phyloP scores from a whole-genome alignment of 768 basidiomycete genomes.

The Tephrocybe sp. region DNA sequence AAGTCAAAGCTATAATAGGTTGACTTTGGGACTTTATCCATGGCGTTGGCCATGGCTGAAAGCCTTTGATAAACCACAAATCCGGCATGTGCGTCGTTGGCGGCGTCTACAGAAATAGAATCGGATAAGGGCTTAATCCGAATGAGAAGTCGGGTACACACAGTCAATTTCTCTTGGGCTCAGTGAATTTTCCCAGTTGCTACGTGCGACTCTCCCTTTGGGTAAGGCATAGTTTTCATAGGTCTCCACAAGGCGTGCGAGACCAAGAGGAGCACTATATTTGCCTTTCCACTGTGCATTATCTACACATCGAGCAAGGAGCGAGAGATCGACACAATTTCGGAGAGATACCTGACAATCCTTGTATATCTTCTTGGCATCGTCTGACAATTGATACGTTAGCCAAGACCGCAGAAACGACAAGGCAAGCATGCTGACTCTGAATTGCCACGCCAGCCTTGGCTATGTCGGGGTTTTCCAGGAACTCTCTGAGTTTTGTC shows the following conservation, averaged over 20 bases:
- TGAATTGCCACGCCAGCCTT: conserved; percentile 80
- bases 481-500: conserved; percentile 42
- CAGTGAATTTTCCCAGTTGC: conserved; percentile 66
- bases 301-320: conserved; percentile 70
- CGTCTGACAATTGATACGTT: conserved; percentile 40
- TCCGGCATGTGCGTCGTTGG: conserved; percentile 69
- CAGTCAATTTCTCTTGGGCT: conserved; percentile 52
- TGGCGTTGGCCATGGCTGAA: conserved; percentile 33
- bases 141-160: conserved; percentile 31
- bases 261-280: conserved; percentile 57
- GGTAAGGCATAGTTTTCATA: conserved; percentile 51
- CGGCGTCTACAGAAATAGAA: conserved; percentile 45
- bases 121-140: background rate
- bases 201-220: conserved; percentile 61
- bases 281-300: conserved; percentile 71
- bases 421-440: conserved; percentile 35
- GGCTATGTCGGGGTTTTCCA: conserved; percentile 48
- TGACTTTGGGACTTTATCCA: conserved; percentile 31
- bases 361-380: conserved; percentile 61
- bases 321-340: conserved; percentile 66
- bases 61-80: conserved; percentile 51
- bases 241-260: conserved; percentile 60
- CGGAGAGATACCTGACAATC: conserved; percentile 41
- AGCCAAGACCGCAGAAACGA: conserved; percentile 8
- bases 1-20: conserved; percentile 59